These are phyloP conservation scores for Aspergillus sparsus DNA, from an alignment of 495 filamentous ascomycete genomes.

Conservation along the genomic window DNA sequence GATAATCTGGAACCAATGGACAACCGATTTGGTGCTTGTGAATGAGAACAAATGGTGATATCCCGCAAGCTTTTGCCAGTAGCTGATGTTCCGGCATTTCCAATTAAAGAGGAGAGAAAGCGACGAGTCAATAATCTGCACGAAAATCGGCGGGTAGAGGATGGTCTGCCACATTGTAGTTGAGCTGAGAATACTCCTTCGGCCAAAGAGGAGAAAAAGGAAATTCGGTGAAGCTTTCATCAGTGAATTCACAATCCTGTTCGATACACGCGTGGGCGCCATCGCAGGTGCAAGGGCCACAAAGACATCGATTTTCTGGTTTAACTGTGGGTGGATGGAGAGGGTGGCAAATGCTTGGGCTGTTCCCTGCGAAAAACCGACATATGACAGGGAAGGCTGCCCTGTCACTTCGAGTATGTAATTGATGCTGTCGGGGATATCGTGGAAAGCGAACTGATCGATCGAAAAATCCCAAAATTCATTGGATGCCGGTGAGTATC, in stretches of 20 bases:
- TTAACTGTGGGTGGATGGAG: slow-evolving; percentile 89
- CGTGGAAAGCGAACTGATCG: slow-evolving; percentile 96
- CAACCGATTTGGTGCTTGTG: slow-evolving; percentile 91
- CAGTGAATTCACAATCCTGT: slow-evolving; percentile 85
- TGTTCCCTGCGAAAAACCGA: slow-evolving; percentile 96
- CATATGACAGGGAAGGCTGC: slow-evolving; percentile 86
- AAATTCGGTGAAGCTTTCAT: slow-evolving; percentile 93
- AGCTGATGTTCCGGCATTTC: slow-evolving; percentile 80
- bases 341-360: slow-evolving; percentile 95
- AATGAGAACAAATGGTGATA: slow-evolving; percentile 96
- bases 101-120: slow-evolving; percentile 86
- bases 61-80: slow-evolving; percentile 90
- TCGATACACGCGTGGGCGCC: slow-evolving; percentile 88
- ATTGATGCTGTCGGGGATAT: slow-evolving; percentile 90
- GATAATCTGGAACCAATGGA: slow-evolving; percentile 99
- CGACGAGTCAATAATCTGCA: slow-evolving; percentile 81
- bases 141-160: slow-evolving; percentile 91
- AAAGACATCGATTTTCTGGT: slow-evolving; percentile 92
- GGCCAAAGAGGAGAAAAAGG: slow-evolving; percentile 91
- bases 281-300: slow-evolving; percentile 97
- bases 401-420: slow-evolving; percentile 85
- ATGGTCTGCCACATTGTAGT: slow-evolving; percentile 97
- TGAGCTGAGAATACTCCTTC: slow-evolving; percentile 86
- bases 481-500: slow-evolving; percentile 67
- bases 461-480: slow-evolving; percentile 97